These are phyloP conservation scores for Silene uniflora DNA, from an alignment of 148 eudicot genomes.

Conservation along the genomic window DNA sequence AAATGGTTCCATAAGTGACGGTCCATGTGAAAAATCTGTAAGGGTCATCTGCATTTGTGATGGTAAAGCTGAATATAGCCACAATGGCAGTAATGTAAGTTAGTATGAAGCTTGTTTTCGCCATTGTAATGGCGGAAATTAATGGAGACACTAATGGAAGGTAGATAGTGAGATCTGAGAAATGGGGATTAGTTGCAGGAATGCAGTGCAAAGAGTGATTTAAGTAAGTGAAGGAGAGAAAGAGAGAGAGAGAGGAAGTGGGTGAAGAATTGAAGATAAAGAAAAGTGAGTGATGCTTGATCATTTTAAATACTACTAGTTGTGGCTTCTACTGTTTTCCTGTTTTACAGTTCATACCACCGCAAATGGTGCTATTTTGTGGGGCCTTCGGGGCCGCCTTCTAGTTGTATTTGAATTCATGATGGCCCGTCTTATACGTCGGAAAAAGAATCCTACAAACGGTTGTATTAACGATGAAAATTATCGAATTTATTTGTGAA, in stretches of 20 bases:
- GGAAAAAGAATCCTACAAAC: too few species aligned
- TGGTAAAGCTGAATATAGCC: constrained; percentile 33
- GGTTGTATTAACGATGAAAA: too few species aligned
- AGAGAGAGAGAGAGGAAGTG: background rate
- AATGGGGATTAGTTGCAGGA: background rate
- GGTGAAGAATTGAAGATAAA: background rate
- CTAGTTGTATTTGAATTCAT: too few species aligned
- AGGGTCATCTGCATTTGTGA: constrained; percentile 66
- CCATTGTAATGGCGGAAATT: constrained; percentile 29
- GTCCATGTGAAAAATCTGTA: constrained; percentile 76
- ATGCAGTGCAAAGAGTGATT: background rate
- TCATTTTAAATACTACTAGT: background rate
- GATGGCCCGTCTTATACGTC: too few species aligned
- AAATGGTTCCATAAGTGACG: constrained; percentile 71
- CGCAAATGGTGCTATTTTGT: constrained; percentile 11
- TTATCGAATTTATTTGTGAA: too few species aligned
- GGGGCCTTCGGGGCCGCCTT: background rate
- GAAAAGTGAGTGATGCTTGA: background rate
- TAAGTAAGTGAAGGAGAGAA: background rate
- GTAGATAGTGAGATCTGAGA: constrained; percentile 10
- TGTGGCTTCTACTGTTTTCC: too few species aligned
- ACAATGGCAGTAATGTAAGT: constrained; percentile 29
- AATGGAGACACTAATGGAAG: background rate
- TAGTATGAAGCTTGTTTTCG: constrained; percentile 22
- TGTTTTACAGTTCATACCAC: background rate